Evolutionary conservation across 768 basidiomycete genomes (phyloP), one percentile per base, ranked within the genome.

Genomic region (Mycena capillaripes): DNA sequence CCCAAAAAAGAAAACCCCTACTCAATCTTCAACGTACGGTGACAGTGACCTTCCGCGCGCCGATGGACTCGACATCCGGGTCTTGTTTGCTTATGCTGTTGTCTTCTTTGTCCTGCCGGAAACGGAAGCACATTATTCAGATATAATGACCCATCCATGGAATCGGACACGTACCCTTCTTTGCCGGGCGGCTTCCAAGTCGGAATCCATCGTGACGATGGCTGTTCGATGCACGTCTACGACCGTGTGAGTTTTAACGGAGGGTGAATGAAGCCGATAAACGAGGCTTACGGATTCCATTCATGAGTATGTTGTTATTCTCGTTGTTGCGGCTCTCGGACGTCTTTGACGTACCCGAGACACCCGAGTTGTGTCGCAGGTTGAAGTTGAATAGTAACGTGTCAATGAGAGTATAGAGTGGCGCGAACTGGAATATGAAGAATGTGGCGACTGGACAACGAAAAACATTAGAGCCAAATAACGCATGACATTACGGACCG

Each of bases 311-410:
- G 27, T 30, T 48, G 17, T 32, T 46, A n/a, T 48, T 48, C 5
- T 17, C 57, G 38, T 23, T 17, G 21, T 19, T 23, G 12, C 61
- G 61, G 32, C 61, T 62, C 32, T 46, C 61, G 7, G 61, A 62
- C 16, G 61, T 48, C n/a, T 32, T 62, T 29, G 44, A 48, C n/a
- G n/a, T n/a, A 4, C 44, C 44, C 7, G 30, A n/a, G 7, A 16
- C n/a, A 16, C 30, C 11, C 4, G 61, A 4, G n/a, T 4, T 36
- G 10, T 27, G 62, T 8, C 62, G 62, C 19, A 64, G 14, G 34
- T 64, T 64, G 34, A 64, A 64, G 48, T 64, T 64, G 34, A 64
- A 14, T n/a, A 64, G 48, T 12, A 64, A 21, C 4, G 61, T 63
- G n/a, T n/a, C n/a, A n/a, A n/a, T n/a, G 30, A 63, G 61, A 8